Evolutionary conservation across 306 rosid species (phyloP).

Genomic region (Inga leiocalycina): DNA sequence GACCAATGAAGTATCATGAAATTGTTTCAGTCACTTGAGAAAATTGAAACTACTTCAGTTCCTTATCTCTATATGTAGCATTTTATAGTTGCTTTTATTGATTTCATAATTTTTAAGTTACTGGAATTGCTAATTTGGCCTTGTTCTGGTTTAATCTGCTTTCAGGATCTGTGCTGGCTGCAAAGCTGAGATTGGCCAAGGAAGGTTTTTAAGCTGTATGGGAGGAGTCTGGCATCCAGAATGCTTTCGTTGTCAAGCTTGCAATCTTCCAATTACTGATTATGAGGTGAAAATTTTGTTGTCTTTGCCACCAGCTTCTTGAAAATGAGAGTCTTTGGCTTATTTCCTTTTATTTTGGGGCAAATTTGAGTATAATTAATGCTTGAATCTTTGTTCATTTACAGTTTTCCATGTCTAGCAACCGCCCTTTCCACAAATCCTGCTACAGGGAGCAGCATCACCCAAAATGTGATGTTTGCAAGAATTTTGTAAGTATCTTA

Average conservation of each 20-base stretch:
- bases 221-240: slow-evolving; percentile 90
- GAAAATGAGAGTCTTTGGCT: neutral
- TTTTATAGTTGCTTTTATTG: slow-evolving; percentile 13
- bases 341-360: slow-evolving; percentile 14
- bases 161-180: slow-evolving; percentile 94
- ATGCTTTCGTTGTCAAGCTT: slow-evolving; percentile 78
- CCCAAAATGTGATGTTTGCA: slow-evolving; percentile 96
- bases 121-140: slow-evolving; percentile 17
- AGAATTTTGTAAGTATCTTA: slow-evolving; percentile 68
- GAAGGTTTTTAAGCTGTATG: slow-evolving; percentile 78
- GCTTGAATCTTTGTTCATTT: slow-evolving; percentile 30
- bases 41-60: slow-evolving; percentile 16
- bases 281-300: slow-evolving; percentile 61
- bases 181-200: slow-evolving; percentile 74
- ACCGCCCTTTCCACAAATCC: slow-evolving; percentile 81
- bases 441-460: slow-evolving; percentile 92
- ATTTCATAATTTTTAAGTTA: slow-evolving; percentile 15
- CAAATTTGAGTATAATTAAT: slow-evolving; percentile 26
- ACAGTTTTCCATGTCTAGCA: slow-evolving; percentile 85
- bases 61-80: slow-evolving; percentile 4
- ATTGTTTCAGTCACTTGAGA: slow-evolving; percentile 13
- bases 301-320: neutral
- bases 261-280: slow-evolving; percentile 87
- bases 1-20: slow-evolving; percentile 14
- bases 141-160: slow-evolving; percentile 32